Percentiles rank a stretch among this genome's conserved stretches.
phyloP scores from a whole-genome alignment of 2,329 filamentous ascomycete species.

The Colletotrichum camelliae region DNA sequence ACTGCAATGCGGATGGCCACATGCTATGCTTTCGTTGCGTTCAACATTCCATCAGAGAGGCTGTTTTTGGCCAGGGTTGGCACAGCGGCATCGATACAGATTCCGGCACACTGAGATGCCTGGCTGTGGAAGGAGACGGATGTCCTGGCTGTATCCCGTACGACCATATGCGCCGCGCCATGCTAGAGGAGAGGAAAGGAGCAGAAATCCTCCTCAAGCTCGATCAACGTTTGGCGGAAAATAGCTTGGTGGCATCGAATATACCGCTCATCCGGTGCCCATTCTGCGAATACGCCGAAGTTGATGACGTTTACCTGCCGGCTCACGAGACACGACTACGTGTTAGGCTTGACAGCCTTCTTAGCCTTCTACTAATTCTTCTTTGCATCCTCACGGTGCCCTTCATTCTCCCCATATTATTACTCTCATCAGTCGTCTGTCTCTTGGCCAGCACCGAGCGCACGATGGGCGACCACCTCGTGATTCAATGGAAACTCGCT shows the following conservation, averaged over 20 bases:
- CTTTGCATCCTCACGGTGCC: slow-evolving; percentile 60
- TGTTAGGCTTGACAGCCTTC: slow-evolving; percentile 57
- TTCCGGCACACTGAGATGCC: slow-evolving; percentile 78
- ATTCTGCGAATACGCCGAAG: slow-evolving; percentile 90
- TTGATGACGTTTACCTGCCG: slow-evolving; percentile 77
- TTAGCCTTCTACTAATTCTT: slow-evolving; percentile 54
- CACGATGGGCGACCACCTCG: slow-evolving; percentile 46
- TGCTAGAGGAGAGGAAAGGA: slow-evolving; percentile 72
- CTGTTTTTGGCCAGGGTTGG: slow-evolving; percentile 94
- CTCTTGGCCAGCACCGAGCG: slow-evolving; percentile 48
- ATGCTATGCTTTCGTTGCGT: slow-evolving; percentile 85
- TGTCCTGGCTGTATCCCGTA: slow-evolving; percentile 78
- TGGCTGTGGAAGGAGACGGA: slow-evolving; percentile 74
- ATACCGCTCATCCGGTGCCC: slow-evolving; percentile 84
- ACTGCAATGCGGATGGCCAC: slow-evolving; percentile 73
- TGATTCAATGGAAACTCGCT: slow-evolving; percentile 60
- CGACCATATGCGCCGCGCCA: slow-evolving; percentile 73
- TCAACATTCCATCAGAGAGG: slow-evolving; percentile 80
- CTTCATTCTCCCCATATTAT: slow-evolving; percentile 57
- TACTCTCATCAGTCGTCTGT: slow-evolving; percentile 51
- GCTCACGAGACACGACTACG: slow-evolving; percentile 58
- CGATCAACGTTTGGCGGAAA: slow-evolving; percentile 79
- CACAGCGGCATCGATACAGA: slow-evolving; percentile 76
- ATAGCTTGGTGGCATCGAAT: slow-evolving; percentile 74
- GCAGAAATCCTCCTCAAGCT: slow-evolving; percentile 76